These are phyloP conservation scores for Cyanidioschyzon merolae DNA, from an alignment of 23 red algal genomes.

Conservation along the genomic window DNA sequence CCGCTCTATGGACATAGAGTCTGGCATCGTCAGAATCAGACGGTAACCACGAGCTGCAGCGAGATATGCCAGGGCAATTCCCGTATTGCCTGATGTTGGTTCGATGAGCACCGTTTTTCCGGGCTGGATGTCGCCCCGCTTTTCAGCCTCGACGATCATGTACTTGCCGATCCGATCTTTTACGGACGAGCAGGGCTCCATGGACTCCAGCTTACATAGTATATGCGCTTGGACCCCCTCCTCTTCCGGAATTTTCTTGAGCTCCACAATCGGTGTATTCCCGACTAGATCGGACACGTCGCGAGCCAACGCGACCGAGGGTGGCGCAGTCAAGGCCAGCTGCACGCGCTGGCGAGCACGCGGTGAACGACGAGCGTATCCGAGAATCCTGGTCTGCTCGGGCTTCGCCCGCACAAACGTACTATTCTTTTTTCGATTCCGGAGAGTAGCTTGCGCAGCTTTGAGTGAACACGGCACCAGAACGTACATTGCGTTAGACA, in stretches of 20 bases:
- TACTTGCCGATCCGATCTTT: slow-evolving; percentile 86
- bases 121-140: slow-evolving; percentile 45
- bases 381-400: no score
- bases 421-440: no score
- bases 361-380: no score
- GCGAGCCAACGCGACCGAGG: neutral
- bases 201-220: slow-evolving; percentile 76
- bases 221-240: slow-evolving; percentile 60
- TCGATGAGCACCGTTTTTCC: slow-evolving; percentile 82
- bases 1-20: slow-evolving; percentile 87
- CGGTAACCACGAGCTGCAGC: slow-evolving; percentile 74
- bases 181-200: slow-evolving; percentile 91
- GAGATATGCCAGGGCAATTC: slow-evolving; percentile 86
- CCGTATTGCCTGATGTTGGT: slow-evolving; percentile 90
- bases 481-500: no score
- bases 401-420: no score
- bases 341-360: neutral
- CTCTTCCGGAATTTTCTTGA: slow-evolving; percentile 55
- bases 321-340: neutral
- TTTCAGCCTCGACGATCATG: slow-evolving; percentile 79
- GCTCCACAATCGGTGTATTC: slow-evolving; percentile 60
- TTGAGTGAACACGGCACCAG: no score
- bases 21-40: slow-evolving; percentile 90
- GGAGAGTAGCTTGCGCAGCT: no score
- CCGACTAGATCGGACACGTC: slow-evolving; percentile 64